Evolutionary conservation across 768 basidiomycete genomes (phyloP).

Genomic region (Calvatia gigantea): DNA sequence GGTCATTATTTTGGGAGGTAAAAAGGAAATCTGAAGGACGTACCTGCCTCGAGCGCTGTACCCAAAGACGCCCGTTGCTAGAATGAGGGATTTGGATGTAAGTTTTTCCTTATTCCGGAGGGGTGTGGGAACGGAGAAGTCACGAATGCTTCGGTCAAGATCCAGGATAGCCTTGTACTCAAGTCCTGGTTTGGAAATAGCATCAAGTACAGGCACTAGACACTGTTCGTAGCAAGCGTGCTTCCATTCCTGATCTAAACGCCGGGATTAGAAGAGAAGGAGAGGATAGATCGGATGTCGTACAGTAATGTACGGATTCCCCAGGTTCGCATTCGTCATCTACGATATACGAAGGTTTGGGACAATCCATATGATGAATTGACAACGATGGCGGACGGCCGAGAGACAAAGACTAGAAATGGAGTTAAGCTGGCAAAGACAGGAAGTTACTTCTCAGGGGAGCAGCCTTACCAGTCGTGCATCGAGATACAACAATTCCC

Average conservation of each 20-base stretch:
- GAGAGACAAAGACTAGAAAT: conserved; percentile 52
- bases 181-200: conserved; percentile 48
- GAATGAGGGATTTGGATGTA: conserved; percentile 43
- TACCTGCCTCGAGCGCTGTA: conserved; percentile 62
- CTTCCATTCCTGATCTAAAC: conserved; percentile 67
- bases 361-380: conserved; percentile 58
- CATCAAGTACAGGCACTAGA: conserved; percentile 57
- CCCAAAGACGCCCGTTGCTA: conserved; percentile 60
- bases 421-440: neutral
- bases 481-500: conserved; percentile 68
- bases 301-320: conserved; percentile 40
- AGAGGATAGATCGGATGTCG: conserved; percentile 14
- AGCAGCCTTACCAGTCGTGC: conserved; percentile 44
- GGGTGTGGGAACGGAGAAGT: conserved; percentile 50
- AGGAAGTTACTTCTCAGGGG: neutral
- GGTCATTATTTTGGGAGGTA: neutral
- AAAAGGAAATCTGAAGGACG: conserved; percentile 14
- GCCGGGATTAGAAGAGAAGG: neutral
- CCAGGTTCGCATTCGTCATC: conserved; percentile 33
- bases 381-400: conserved; percentile 67
- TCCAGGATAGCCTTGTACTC: conserved; percentile 50
- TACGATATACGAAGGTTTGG: conserved; percentile 41
- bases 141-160: conserved; percentile 58
- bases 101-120: conserved; percentile 37
- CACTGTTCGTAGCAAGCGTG: conserved; percentile 59